Evolutionary conservation across 2,329 filamentous ascomycete genomes (phyloP), one percentile per base, ranked within the genome.

Genomic region (Sporothrix humicola): DNA sequence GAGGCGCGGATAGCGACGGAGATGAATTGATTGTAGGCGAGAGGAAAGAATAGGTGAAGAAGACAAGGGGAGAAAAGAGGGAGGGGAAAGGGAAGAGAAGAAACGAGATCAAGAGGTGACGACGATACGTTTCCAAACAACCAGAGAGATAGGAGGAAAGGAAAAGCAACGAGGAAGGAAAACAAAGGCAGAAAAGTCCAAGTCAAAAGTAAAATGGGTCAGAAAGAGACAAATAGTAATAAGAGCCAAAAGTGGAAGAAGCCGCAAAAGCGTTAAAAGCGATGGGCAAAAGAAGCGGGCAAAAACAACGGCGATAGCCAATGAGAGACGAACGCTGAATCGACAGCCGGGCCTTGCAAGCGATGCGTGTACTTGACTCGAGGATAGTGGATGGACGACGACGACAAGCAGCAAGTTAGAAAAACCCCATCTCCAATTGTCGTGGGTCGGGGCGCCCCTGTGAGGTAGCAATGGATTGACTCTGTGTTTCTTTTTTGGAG

Each of bases 231-330:
- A 26, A 44, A 23, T 37, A 15, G 42, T 48, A 66, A 66, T 66
- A 66, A 66, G 37, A 44, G 61, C 42, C 61, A 15, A 66, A 44
- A 26, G 61, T 66, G 61, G 42, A 66, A 46, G 61, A 48, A 48
- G 61, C 42, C 59, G 59, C 26, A 20, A 69, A 69, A 37, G 31
- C 31, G 31, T 7, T 7, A 37, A 37, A 37, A 42, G 17, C 6
- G 26, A 69, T 20, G 66, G 66, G 15, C 66, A 42, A 52, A 69
- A 54, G 66, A 56, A 44, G 48, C 31, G 66, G 66, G 66, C 66
- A 56, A 69, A 69, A 69, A n/a, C 20, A 20, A 69, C 48, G 48
- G 66, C 66, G 63, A 54, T 5, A 37, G 66, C 66, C 66, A 69
- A 69, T 69, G 66, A 56, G 48, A 54, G 48, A 26, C 66, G 26